Percentiles rank a stretch among this genome's conserved stretches.
Conservation (phyloP, 1,284 basidiomycete genomes). For the Apiotrichum gamsii region DNA sequence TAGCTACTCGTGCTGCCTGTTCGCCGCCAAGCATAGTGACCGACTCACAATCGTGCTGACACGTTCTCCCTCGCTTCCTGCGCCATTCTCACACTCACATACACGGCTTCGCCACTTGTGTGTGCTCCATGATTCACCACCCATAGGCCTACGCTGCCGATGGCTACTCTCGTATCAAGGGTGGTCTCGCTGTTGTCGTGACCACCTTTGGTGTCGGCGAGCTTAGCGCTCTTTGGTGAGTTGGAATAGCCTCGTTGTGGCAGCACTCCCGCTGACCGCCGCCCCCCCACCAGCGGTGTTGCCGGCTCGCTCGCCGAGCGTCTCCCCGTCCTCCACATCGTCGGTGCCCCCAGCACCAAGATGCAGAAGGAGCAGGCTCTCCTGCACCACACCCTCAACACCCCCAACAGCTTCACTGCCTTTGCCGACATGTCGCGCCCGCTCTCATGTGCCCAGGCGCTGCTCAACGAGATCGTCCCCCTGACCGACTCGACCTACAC, state of each 20-base stretch:
- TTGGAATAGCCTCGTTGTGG: constrained; percentile 48
- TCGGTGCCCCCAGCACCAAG: constrained; percentile 64
- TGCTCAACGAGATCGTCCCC: constrained; percentile 53
- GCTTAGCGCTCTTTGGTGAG: constrained; percentile 60
- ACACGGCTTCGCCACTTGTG: no score
- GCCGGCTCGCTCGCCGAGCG: constrained; percentile 63
- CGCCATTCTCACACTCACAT: neutral
- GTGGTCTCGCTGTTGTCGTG: constrained; percentile 64
- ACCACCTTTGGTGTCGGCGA: constrained; percentile 86
- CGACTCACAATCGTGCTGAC: no score
- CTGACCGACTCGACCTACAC: constrained; percentile 50
- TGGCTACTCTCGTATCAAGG: constrained; percentile 82
- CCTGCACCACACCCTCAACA: constrained; percentile 81
- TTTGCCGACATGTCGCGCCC: constrained; percentile 71
- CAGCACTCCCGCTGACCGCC: constrained; percentile 64
- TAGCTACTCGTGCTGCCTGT: no score
- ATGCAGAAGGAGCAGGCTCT: constrained; percentile 52
- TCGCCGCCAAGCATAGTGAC: no score
- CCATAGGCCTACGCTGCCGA: constrained; percentile 85
- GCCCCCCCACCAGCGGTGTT: constrained; percentile 63
- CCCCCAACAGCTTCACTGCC: constrained; percentile 65
- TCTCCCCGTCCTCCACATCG: constrained; percentile 86
- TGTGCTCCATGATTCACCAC: constrained; percentile 2
- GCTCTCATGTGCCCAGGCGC: constrained; percentile 65
- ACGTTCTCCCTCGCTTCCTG: no score